Evolutionary conservation across 140 eudicot genomes (phyloP).

Genomic region (Flaveria floridana): DNA sequence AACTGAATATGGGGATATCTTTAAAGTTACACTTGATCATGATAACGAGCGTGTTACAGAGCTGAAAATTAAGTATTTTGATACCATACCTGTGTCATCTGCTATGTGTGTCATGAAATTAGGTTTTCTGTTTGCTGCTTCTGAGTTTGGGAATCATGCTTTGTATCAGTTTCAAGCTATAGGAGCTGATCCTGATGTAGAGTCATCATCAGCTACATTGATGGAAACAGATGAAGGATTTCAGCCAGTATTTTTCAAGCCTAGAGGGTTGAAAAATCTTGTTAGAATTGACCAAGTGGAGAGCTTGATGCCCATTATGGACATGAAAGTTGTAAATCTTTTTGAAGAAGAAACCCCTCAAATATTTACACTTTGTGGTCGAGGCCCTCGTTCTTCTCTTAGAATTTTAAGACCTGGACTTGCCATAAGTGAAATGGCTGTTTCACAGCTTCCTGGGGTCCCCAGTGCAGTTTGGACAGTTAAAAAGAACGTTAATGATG

Average conservation of each 20-base stretch:
- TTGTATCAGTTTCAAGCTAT: slow-evolving; percentile 90
- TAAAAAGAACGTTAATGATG: slow-evolving; percentile 86
- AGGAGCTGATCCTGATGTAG: slow-evolving; percentile 95
- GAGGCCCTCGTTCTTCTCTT: slow-evolving; percentile 91
- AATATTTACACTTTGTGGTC: slow-evolving; percentile 86
- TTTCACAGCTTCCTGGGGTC: slow-evolving; percentile 94
- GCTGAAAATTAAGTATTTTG: slow-evolving; percentile 86
- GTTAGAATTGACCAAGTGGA: slow-evolving; percentile 86
- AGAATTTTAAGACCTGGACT: slow-evolving; percentile 85
- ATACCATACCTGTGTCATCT: slow-evolving; percentile 82
- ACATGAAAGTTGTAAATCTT: slow-evolving; percentile 78
- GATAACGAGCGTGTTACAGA: slow-evolving; percentile 79
- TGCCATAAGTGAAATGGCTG: slow-evolving; percentile 95
- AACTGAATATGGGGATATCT: slow-evolving; percentile 90
- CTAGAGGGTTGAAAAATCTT: slow-evolving; percentile 83
- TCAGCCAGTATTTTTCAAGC: slow-evolving; percentile 93
- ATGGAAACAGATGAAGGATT: slow-evolving; percentile 98
- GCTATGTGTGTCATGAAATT: slow-evolving; percentile 86
- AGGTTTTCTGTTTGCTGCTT: slow-evolving; percentile 91
- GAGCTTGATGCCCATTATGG: slow-evolving; percentile 95
- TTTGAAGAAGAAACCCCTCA: slow-evolving; percentile 99
- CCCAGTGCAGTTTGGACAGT: slow-evolving; percentile 99
- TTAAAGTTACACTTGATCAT: slow-evolving; percentile 85
- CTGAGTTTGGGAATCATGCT: slow-evolving; percentile 97
- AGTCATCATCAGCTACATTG: slow-evolving; percentile 79